Base-by-base conservation (phyloP, 768 basidiomycete species). In the Antrodiella citrinella region DNA sequence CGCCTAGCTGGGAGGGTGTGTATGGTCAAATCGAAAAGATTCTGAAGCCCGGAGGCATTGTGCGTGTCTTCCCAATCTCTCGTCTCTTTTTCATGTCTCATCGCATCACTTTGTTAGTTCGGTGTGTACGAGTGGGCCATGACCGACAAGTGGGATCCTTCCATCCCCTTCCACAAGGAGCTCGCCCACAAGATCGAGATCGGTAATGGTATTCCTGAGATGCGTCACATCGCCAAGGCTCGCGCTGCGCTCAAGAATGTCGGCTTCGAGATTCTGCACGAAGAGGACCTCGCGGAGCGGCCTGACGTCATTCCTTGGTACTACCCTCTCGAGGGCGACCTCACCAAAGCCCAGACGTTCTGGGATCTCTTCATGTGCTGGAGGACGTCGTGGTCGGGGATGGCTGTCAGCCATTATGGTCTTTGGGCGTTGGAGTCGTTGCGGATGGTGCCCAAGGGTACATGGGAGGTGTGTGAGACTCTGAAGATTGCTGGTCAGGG, bases 121-220 rank as follows among this genome's bases (percentile, higher is more conserved):
- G 95, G 94, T 62, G 88, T 98, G 30, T 99, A 98, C 69, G 96
- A 98, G 66, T 99, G 95, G 95, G 85, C 83, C 68, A 97, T 99
- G 96, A 97, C 96, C 18, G 93, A 97, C 66, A 65, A 68, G 2
- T 94, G 94, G 90, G 87, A 97, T 68, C 78, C 88, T 35, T 77
- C 86, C 43, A 86, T 75, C 63, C 87, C 92, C 15, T 68, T 77
- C 48, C 95, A 98, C 77, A 94, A 93, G 71, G 77, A 77, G 42
- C 82, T 98, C 51, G 90, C 91, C 11, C 93, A 97, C 71, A 79
- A 78, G 53, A 86, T 97, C 54, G 94, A 97, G 65, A 72, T 96
- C 50, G 95, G 96, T 19, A 92, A 95, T 62, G 96, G 96, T 50
- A 97, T 99, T 60, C 91, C 96, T 18, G 91, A 97, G 70, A 96